Evolutionary conservation across 2,329 filamentous ascomycete species (phyloP), one percentile per base, ranked within the genome.

Genomic region (Colletotrichum ledebouriae): DNA sequence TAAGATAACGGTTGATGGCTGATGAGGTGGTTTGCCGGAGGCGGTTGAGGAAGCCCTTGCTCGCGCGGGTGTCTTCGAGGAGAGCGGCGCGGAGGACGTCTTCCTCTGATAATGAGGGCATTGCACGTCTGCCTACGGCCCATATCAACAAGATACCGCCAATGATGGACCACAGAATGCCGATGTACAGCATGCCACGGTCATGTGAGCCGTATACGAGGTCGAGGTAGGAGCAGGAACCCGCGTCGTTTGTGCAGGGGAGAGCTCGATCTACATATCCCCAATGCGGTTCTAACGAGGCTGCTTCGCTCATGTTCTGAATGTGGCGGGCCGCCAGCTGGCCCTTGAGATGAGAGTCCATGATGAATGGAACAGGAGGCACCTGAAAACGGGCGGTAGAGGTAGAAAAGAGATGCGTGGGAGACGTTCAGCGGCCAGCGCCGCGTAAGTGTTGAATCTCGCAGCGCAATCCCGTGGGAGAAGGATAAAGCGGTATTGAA

Each of bases 151-250:
- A 68, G 53, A 86, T 75, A n/a, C 77, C 82, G 53, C 78, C 73
- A 49, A 86, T 76, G 6, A 81, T 81, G 4, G 79, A 75, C 85
- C 85, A 87, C 39, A 87, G 72, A 55, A 85, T 82, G 50, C 83
- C 85, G 1, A 78, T 77, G 74, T 86, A 87, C 41, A 85, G 71
- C 81, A 87, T 85, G 29, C 83, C 78, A 9, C 77, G 59, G 66
- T 86, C 85, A 73, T 87, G 85, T 13, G 81, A 76, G 29, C 70
- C 68, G 70, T 87, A 87, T 57, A 87, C 84, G 46, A 81, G 77
- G 67, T 87, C 85, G 55, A 87, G 82, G 71, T 85, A 85, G 29
- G 74, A 79, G 73, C 83, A 85, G 11, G 82, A 82, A 17, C 82
- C 83, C 13, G 77, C 71, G 65, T 85, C 83, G 73, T 78, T 83